These are phyloP conservation scores for Comarum palustre DNA, from an alignment of 306 rosid species.

Conservation along the genomic window DNA sequence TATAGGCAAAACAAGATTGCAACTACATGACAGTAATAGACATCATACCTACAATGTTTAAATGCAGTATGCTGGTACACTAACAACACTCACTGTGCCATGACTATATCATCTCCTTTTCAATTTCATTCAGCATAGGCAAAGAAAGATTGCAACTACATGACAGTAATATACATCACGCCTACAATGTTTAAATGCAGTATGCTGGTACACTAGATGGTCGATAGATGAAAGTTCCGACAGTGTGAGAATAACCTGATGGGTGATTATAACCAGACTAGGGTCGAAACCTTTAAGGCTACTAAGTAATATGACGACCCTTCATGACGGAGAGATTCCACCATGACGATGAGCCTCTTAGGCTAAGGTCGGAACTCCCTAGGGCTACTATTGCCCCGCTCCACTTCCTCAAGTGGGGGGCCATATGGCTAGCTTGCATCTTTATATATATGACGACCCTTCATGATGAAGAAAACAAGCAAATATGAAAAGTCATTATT, in stretches of 20 bases:
- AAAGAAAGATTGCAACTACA: constrained; percentile 15
- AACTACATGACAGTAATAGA: not conserved
- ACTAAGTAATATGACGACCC: too few species aligned
- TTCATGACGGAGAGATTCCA: too few species aligned
- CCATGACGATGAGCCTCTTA: too few species aligned
- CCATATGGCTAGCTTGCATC: too few species aligned
- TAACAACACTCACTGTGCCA: not conserved
- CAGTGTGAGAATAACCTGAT: constrained; percentile 71
- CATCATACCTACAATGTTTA: constrained; percentile 36
- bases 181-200: constrained; percentile 56
- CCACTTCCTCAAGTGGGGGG: too few species aligned
- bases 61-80: constrained; percentile 67
- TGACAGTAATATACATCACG: constrained; percentile 9
- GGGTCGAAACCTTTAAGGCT: too few species aligned
- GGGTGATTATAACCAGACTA: constrained; percentile 74
- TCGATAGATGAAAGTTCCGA: constrained; percentile 67
- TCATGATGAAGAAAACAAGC: too few species aligned
- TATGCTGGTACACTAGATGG: constrained; percentile 57
- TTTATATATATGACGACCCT: too few species aligned
- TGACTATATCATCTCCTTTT: not conserved
- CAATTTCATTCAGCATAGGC: not conserved
- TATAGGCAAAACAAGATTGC: constrained; percentile 12
- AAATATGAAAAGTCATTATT: too few species aligned
- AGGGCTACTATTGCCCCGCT: too few species aligned
- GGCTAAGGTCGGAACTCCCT: too few species aligned